Conservation (phyloP, 345 rosid genomes). For the Sapria himalayana region DNA sequence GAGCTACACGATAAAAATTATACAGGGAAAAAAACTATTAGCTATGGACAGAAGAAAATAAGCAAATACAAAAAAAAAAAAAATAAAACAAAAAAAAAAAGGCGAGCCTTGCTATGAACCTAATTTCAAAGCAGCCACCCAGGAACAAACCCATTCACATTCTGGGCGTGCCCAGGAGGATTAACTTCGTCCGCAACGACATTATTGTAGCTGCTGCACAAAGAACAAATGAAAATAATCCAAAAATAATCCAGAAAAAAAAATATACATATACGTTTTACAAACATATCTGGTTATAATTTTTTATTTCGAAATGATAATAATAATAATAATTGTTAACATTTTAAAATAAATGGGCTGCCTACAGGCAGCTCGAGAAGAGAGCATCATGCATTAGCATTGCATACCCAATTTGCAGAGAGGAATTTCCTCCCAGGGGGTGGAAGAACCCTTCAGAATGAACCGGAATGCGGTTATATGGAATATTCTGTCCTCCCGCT, state of each 20-base stretch:
- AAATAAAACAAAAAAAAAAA: neutral
- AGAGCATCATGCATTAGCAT: too few species aligned
- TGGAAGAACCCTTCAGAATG: slow-evolving; percentile 28
- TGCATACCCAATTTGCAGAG: slow-evolving; percentile 40
- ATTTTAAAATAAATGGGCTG: too few species aligned
- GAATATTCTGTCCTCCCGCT: slow-evolving; percentile 8
- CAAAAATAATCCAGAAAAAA: too few species aligned
- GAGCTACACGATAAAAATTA: too few species aligned
- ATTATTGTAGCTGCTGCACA: slow-evolving; percentile 24
- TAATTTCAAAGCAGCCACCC: slow-evolving; percentile 26
- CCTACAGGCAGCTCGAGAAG: too few species aligned
- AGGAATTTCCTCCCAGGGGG: slow-evolving; percentile 14
- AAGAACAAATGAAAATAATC: neutral
- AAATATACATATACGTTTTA: too few species aligned
- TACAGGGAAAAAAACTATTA: too few species aligned
- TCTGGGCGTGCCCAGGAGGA: slow-evolving; percentile 10
- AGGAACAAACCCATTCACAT: slow-evolving; percentile 20
- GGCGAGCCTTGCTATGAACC: fast-evolving
- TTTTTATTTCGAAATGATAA: too few species aligned
- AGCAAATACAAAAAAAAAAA: too few species aligned
- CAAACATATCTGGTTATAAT: too few species aligned
- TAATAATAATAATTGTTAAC: too few species aligned
- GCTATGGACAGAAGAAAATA: too few species aligned
- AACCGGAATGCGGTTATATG: slow-evolving; percentile 13
- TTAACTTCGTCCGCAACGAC: slow-evolving; percentile 10